These are phyloP conservation scores for Cladosporium oxysporum DNA, from an alignment of 2,329 filamentous ascomycete genomes.

Conservation along the genomic window DNA sequence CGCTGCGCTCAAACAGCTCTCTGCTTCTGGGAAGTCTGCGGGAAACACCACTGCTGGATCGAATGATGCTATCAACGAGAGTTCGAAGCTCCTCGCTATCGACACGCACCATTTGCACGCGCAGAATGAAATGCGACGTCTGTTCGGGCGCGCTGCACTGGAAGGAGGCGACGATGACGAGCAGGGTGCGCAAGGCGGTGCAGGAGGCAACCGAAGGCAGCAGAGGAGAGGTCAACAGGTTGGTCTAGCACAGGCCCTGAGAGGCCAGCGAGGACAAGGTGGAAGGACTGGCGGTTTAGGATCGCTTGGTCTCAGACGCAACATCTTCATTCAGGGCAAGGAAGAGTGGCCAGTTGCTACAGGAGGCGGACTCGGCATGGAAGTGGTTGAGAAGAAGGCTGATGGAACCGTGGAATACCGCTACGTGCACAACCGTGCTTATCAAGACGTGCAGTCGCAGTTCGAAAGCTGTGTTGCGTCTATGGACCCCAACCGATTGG, in stretches of 20 bases:
- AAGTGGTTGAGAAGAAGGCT: slow-evolving; percentile 57
- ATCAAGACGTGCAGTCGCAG: slow-evolving; percentile 71
- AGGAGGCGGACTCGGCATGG: slow-evolving; percentile 82
- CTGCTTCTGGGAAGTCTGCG: slow-evolving; percentile 37
- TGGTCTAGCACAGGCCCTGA: slow-evolving; percentile 59
- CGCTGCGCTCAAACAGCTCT: slow-evolving; percentile 61
- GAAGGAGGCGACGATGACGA: slow-evolving; percentile 57
- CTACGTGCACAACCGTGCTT: slow-evolving; percentile 72
- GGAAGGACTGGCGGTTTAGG: slow-evolving; percentile 65
- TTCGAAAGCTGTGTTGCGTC: slow-evolving; percentile 80
- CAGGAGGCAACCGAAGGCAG: slow-evolving; percentile 37
- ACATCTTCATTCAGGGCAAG: slow-evolving; percentile 82
- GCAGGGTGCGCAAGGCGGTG: slow-evolving; percentile 27
- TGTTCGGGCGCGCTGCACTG: slow-evolving; percentile 67
- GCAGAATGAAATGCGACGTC: slow-evolving; percentile 82
- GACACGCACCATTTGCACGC: slow-evolving; percentile 78
- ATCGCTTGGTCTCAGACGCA: slow-evolving; percentile 71
- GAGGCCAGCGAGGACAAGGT: slow-evolving; percentile 54
- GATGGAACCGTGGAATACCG: slow-evolving; percentile 71
- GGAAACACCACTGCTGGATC: slow-evolving; percentile 28
- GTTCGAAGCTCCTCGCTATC: slow-evolving; percentile 58
- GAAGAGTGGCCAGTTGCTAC: slow-evolving; percentile 82
- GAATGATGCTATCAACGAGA: slow-evolving; percentile 48
- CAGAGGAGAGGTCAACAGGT: slow-evolving; percentile 49
- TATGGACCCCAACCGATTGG: slow-evolving; percentile 81